Percentiles rank a stretch among this genome's conserved stretches.
Evolutionary conservation across 352 stramenopile species (phyloP).

Genomic region (Pythium phragmiticola): DNA sequence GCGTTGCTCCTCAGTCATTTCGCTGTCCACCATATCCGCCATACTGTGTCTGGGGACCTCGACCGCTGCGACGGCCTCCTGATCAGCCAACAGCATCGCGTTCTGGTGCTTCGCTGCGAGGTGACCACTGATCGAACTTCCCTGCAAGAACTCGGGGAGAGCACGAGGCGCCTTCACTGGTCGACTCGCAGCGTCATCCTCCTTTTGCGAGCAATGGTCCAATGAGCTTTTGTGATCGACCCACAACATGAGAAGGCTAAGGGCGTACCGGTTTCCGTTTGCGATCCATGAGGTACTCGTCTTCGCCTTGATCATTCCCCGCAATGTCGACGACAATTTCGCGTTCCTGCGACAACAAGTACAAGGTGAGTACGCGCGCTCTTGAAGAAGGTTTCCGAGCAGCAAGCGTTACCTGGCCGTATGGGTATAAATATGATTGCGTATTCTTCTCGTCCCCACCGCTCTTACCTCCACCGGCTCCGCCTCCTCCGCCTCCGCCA

Average conservation of each 20-base stretch:
- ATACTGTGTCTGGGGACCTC: constrained; percentile 48
- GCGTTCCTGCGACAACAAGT: constrained; percentile 37
- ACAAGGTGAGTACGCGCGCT: background rate
- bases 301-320: constrained; percentile 65
- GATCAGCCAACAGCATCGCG: constrained; percentile 24
- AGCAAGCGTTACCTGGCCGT: constrained; percentile 47
- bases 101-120: constrained; percentile 77
- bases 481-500: constrained; percentile 27
- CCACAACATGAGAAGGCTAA: background rate
- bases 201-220: constrained; percentile 22
- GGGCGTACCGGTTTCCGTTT: constrained; percentile 57
- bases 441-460: constrained; percentile 59
- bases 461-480: constrained; percentile 33
- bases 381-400: background rate
- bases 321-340: constrained; percentile 88
- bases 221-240: background rate
- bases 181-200: constrained; percentile 53
- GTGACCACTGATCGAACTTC: constrained; percentile 85
- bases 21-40: constrained; percentile 50
- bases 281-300: constrained; percentile 78
- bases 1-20: constrained; percentile 79
- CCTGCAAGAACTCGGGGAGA: constrained; percentile 77
- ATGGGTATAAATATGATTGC: constrained; percentile 84
- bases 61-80: constrained; percentile 34
- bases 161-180: constrained; percentile 58